A percentile compares a stretch with the other conserved stretches of the same genome.
Conservation (phyloP, 2,329 filamentous ascomycete species). For the Cladosporium oxysporum region DNA sequence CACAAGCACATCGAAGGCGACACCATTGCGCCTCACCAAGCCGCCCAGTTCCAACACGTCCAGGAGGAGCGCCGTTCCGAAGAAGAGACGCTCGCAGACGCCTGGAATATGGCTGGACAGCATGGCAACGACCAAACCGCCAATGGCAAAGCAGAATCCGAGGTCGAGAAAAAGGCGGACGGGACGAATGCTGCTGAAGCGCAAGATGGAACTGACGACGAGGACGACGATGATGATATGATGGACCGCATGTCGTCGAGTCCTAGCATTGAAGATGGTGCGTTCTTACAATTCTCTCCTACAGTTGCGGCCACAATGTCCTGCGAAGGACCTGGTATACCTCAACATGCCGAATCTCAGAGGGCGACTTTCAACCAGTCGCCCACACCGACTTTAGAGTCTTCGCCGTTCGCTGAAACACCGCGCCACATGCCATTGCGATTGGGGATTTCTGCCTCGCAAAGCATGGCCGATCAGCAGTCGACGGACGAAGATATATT, state of each 20-base stretch:
- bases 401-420: slow-evolving; percentile 47
- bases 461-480: neutral
- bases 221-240: slow-evolving; percentile 84
- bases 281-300: slow-evolving; percentile 53
- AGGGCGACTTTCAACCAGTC: slow-evolving; percentile 37
- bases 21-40: slow-evolving; percentile 76
- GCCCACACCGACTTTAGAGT: slow-evolving; percentile 35
- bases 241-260: slow-evolving; percentile 99
- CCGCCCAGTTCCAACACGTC: slow-evolving; percentile 78
- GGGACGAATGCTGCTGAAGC: slow-evolving; percentile 39
- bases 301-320: slow-evolving; percentile 1
- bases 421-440: slow-evolving; percentile 42
- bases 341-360: slow-evolving; percentile 18
- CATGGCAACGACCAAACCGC: slow-evolving; percentile 46
- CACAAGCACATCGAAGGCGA: slow-evolving; percentile 58
- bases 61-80: slow-evolving; percentile 71
- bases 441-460: neutral
- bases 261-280: slow-evolving; percentile 98
- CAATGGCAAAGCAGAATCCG: slow-evolving; percentile 54
- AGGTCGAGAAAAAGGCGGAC: slow-evolving; percentile 29
- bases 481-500: neutral
- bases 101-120: slow-evolving; percentile 46
- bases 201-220: slow-evolving; percentile 49
- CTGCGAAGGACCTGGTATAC: slow-evolving; percentile 8
- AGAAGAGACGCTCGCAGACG: slow-evolving; percentile 66